Evolutionary conservation across 192 early-diverging fungal genomes (phyloP), one percentile per base, ranked within the genome.

Genomic region (Hyaloraphidium curvatum): DNA sequence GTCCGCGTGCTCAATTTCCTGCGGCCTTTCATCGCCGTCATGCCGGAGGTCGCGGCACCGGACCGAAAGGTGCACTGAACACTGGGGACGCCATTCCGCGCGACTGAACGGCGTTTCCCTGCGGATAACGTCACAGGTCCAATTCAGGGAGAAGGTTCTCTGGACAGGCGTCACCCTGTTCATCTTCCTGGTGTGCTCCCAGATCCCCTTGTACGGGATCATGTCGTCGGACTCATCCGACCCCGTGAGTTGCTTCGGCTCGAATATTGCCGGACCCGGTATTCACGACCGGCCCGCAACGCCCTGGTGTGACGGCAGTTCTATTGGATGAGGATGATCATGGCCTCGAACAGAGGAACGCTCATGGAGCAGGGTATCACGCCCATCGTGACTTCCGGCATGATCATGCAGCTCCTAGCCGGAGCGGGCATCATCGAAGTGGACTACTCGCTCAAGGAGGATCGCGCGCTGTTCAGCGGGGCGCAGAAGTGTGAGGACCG

Each of bases 281-380:
- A 22, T 25, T 19, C 19, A 19, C 5, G 11, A 22, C 43, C 5
- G 14, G 25, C 43, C n/a, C n/a, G n/a, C n/a, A n/a, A n/a, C n/a
- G n/a, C n/a, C n/a, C n/a, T n/a, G n/a, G n/a, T 19, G 19, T 25
- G 11, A 13, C 7, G 5, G 11, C 25, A 48, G 50, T 55, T 55
- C 54, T 99, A 95, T 76, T 99, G 96, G 96, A 83, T 99, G 81
- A 88, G 96, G 79, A 90, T 92, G 29, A 99, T 99, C 61, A 77
- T 99, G 55, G 96, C 96, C 39, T 95, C 90, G 30, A 99, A 99
- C 79, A 83, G 96, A 69, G 96, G 96, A 64, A 99, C 96, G 29
- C 70, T 99, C 30, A 99, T 99, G 96, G 96, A 99, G 72, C 78
- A 96, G 68, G 96, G 96, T 70, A 99, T 99, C 59, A 96, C 93